Evolutionary conservation across 768 basidiomycete species (phyloP), one percentile per base, ranked within the genome.

Genomic region (Psilocybe subaeruginosa): DNA sequence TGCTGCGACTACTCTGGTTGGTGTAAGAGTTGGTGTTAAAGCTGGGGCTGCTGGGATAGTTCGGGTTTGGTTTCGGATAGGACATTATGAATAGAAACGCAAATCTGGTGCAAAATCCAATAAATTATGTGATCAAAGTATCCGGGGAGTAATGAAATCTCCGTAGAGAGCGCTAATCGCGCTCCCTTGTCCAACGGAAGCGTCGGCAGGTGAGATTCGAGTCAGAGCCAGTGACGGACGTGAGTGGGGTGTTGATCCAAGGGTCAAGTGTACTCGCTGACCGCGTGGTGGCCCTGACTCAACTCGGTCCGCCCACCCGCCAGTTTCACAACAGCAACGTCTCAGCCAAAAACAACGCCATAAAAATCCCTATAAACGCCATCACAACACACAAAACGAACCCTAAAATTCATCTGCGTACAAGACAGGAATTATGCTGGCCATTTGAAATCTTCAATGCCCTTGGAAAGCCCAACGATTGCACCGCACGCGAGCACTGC

Each of bases 21-120:
- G 46, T 33, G 43, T 46, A 49, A 41, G 37, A 14, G 35, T 43
- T 55, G 35, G 57, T 16, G 48, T 49, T 29, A 48, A 46, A 37
- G 48, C 47, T 58, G 29, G 61, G 57, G 48, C 33, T 62, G 45
- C n/a, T 37, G 51, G 56, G 37, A 16, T 27, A 50, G 45, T 57
- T 58, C 17, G 14, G 57, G 39, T 58, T 58, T 37, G 56, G 49
- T 53, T 19, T 65, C 58, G 64, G 59, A 54, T 46, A 63, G 56
- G 70, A 58, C 68, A 72, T 69, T 62, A 63, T 55, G 61, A 58
- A 62, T 57, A 54, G 52, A 62, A 54, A 50, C 53, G 46, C 51
- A 31, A 53, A 53, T 53, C 51, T 17, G 31, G n/a, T 17, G 1
- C 27, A 57, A 29, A 27, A 52, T 23, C 43, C n/a, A 45, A 62